Evolutionary conservation across 139 green algal species (phyloP).

Genomic region (Axilococcus clingmanii): DNA sequence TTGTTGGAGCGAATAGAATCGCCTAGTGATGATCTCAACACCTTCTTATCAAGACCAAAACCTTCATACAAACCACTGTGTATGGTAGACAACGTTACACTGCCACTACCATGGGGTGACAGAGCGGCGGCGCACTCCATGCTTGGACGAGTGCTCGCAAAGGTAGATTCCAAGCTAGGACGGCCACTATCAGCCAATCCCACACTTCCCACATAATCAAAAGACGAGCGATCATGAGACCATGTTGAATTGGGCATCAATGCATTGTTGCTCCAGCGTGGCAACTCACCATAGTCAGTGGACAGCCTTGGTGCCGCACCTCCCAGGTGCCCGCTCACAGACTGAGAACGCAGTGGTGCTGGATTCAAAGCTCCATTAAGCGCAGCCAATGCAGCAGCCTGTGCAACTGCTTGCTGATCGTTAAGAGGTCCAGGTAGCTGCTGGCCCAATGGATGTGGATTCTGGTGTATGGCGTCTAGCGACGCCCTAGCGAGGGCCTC

Average conservation of each 20-base stretch:
- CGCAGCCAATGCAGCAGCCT: too few species aligned
- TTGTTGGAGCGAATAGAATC: background rate
- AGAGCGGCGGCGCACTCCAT: background rate
- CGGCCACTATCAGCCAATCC: background rate
- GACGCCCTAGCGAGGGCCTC: conserved; percentile 25
- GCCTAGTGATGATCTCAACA: background rate
- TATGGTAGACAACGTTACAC: background rate
- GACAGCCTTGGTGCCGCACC: too few species aligned
- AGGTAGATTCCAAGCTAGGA: background rate
- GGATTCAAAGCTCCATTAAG: too few species aligned
- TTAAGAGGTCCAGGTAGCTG: conserved; percentile 12
- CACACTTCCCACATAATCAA: background rate
- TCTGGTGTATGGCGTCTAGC: conserved; percentile 27
- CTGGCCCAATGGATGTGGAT: conserved; percentile 23
- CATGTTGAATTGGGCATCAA: background rate
- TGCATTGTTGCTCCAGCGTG: background rate
- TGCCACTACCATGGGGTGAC: background rate
- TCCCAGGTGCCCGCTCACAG: too few species aligned
- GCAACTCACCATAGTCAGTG: background rate
- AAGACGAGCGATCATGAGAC: background rate
- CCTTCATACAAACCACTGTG: background rate
- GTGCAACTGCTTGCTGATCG: too few species aligned
- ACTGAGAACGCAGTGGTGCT: too few species aligned
- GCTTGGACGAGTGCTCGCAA: background rate
- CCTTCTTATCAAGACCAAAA: background rate